A percentile compares a stretch with the other conserved stretches of the same genome.
phyloP scores from a whole-genome alignment of 331 rosid species.

The Prunus yedoensis region DNA sequence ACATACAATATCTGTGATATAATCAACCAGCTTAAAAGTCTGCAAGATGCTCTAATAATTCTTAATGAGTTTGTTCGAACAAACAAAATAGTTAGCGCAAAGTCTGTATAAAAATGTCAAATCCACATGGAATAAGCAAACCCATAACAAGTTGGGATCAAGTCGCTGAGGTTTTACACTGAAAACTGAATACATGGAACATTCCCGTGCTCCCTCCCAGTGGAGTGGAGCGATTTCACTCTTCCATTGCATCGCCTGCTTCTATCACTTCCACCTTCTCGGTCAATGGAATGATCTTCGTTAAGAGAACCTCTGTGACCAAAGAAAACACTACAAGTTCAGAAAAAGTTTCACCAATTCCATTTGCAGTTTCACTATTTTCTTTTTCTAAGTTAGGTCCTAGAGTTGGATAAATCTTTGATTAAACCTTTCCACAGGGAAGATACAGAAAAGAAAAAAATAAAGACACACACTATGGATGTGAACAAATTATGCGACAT shows the following conservation, averaged over 20 bases:
- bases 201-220: background rate
- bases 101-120: background rate
- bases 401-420: background rate
- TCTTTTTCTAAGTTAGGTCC: background rate
- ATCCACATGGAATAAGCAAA: background rate
- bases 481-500: background rate
- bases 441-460: background rate
- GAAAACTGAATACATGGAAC: background rate
- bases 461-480: too few relatives aligned
- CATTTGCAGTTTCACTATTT: background rate
- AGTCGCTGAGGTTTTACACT: background rate
- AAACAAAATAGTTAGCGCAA: background rate
- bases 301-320: slow-evolving; percentile 71
- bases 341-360: background rate
- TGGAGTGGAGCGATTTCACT: slow-evolving; percentile 33
- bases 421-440: background rate
- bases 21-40: background rate
- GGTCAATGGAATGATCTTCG: slow-evolving; percentile 75
- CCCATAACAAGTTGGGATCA: background rate
- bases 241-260: slow-evolving; percentile 90
- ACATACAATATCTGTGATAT: background rate
- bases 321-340: slow-evolving; percentile 19
- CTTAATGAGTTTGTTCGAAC: background rate
- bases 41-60: background rate
- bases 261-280: slow-evolving; percentile 69